phyloP scores from a whole-genome alignment of 345 rosid genomes.

The Sonneratia alba region DNA sequence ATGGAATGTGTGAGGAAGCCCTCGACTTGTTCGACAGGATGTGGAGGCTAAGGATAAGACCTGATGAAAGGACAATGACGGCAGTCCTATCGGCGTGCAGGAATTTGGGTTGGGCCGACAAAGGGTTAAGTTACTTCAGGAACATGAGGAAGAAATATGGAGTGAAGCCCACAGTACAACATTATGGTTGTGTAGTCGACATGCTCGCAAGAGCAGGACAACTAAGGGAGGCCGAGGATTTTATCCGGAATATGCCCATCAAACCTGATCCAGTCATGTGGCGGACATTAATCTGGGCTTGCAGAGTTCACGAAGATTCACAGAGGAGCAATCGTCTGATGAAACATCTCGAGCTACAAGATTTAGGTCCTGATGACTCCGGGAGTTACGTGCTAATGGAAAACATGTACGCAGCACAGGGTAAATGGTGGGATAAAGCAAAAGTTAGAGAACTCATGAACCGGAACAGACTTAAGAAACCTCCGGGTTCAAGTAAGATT shows the following conservation, averaged over 20 bases:
- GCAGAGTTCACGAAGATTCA: slow-evolving; percentile 16
- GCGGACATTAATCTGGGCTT: slow-evolving; percentile 25
- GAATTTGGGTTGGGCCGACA: slow-evolving; percentile 18
- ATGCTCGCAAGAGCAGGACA: slow-evolving; percentile 24
- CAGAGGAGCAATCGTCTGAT: slow-evolving; percentile 14
- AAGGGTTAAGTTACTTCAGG: slow-evolving; percentile 20
- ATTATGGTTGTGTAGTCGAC: slow-evolving; percentile 29
- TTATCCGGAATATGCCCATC: slow-evolving; percentile 20
- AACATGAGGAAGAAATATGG: slow-evolving; percentile 21
- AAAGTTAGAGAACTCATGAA: slow-evolving; percentile 11
- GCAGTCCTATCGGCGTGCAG: slow-evolving; percentile 23
- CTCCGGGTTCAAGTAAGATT: slow-evolving; percentile 17
- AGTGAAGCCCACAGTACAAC: slow-evolving; percentile 21
- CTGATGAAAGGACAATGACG: slow-evolving; percentile 22
- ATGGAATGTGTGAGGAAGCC: slow-evolving; percentile 19
- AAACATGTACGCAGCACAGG: slow-evolving; percentile 9
- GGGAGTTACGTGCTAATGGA: slow-evolving; percentile 13
- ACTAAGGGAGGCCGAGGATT: slow-evolving; percentile 17
- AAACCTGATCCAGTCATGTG: slow-evolving; percentile 24
- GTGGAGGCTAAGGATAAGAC: slow-evolving; percentile 15
- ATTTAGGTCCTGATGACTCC: slow-evolving; percentile 2
- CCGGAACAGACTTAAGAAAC: slow-evolving; percentile 10
- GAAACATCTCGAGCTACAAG: slow-evolving; percentile 6
- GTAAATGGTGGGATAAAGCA: slow-evolving; percentile 14
- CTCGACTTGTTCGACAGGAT: slow-evolving; percentile 17